These are phyloP conservation scores for Juncus effusus DNA, from an alignment of 176 grass and related monocot species.

Conservation along the genomic window DNA sequence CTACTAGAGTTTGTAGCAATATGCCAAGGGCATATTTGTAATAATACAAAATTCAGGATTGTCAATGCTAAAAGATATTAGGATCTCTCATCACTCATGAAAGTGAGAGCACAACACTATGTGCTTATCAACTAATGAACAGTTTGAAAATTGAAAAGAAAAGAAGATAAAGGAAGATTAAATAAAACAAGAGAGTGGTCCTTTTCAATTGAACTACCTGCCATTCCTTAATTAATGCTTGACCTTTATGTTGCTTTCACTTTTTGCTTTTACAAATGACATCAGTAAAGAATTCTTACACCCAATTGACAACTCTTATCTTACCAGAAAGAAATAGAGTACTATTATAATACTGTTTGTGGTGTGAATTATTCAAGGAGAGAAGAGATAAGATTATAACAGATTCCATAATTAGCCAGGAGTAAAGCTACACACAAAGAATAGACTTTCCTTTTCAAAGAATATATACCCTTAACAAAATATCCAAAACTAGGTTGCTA, in stretches of 20 bases:
- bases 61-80: too few relatives aligned
- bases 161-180: not conserved
- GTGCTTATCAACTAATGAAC: not conserved
- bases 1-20: too few relatives aligned
- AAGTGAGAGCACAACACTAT: constrained; percentile 5
- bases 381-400: constrained; percentile 11
- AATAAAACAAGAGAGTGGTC: constrained; percentile 14
- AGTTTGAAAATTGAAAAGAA: not conserved
- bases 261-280: not conserved
- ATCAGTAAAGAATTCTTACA: not conserved
- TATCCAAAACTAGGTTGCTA: too few relatives aligned
- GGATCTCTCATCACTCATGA: not conserved
- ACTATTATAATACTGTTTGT: too few relatives aligned
- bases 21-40: too few relatives aligned
- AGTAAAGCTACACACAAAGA: too few relatives aligned
- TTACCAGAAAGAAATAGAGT: too few relatives aligned
- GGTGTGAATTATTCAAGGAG: not conserved
- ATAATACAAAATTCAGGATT: too few relatives aligned
- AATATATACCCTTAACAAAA: too few relatives aligned
- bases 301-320: not conserved
- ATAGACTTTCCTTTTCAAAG: too few relatives aligned
- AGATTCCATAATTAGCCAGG: constrained; percentile 5
- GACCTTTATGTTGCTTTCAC: constrained; percentile 13
- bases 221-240: not conserved
- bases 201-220: constrained; percentile 10